A percentile compares a stretch with the other conserved stretches of the same genome.
These are phyloP conservation scores for Metschnikowia aberdeeniae DNA, from an alignment of 805 yeast genomes.

Conservation along the genomic window DNA sequence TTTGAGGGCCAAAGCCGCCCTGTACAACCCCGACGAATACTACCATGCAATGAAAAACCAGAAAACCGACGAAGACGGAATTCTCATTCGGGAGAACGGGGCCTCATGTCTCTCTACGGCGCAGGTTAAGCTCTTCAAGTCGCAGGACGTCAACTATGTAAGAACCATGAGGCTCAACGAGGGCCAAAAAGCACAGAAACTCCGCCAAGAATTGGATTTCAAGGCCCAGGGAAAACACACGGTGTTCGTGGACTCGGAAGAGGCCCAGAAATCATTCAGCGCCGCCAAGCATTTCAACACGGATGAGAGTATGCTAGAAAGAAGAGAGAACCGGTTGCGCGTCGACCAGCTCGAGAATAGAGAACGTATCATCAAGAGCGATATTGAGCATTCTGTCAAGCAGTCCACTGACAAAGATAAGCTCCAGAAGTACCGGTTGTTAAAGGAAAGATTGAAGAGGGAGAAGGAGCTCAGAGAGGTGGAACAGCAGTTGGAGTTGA, in stretches of 20 bases:
- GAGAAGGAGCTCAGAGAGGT: constrained; percentile 64
- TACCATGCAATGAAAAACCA: constrained; percentile 85
- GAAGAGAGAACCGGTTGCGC: constrained; percentile 70
- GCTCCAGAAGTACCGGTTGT: constrained; percentile 53
- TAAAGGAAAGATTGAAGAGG: constrained; percentile 66
- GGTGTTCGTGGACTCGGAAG: constrained; percentile 69
- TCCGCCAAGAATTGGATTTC: constrained; percentile 46
- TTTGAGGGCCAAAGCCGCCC: constrained; percentile 65
- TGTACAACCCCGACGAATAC: constrained; percentile 90
- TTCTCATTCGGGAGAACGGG: constrained; percentile 62
- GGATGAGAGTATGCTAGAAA: constrained; percentile 53
- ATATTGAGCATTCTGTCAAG: constrained; percentile 30
- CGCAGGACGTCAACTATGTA: constrained; percentile 87
- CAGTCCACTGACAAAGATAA: constrained; percentile 48
- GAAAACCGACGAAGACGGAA: constrained; percentile 67
- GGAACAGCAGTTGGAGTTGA: constrained; percentile 67
- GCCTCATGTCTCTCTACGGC: constrained; percentile 59
- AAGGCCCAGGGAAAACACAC: constrained; percentile 72
- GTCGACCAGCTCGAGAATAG: constrained; percentile 52
- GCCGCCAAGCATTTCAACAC: constrained; percentile 70
- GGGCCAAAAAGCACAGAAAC: constrained; percentile 55
- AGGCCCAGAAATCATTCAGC: constrained; percentile 53
- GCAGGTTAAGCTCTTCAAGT: constrained; percentile 77
- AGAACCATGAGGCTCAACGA: constrained; percentile 74
- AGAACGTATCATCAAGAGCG: constrained; percentile 26